Evolutionary conservation across 2,329 filamentous ascomycete genomes (phyloP).

Genomic region (Fusarium sp.): DNA sequence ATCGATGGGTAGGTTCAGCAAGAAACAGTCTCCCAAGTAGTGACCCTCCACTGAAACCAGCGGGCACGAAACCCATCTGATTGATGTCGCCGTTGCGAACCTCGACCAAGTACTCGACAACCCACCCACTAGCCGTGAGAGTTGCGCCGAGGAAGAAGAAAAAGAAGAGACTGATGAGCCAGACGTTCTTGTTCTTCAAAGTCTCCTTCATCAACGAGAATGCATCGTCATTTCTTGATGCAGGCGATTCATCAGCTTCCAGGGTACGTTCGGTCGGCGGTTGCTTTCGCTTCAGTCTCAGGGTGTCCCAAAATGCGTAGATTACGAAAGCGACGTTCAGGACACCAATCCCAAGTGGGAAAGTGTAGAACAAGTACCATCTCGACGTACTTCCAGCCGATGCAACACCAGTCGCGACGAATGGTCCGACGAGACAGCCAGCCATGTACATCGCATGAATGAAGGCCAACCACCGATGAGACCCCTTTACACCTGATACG

Average conservation of each 20-base stretch:
- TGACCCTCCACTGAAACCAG: constrained; percentile 67
- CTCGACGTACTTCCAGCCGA: constrained; percentile 46
- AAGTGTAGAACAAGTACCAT: constrained; percentile 67
- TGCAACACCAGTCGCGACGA: constrained; percentile 63
- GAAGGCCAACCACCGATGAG: constrained; percentile 70
- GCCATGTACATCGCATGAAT: constrained; percentile 72
- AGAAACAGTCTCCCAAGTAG: constrained; percentile 66
- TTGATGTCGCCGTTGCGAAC: constrained; percentile 66
- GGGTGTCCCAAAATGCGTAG: constrained; percentile 60
- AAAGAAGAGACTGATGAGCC: constrained; percentile 69
- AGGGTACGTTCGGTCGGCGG: neutral
- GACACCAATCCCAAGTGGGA: constrained; percentile 62
- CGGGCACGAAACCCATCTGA: constrained; percentile 69
- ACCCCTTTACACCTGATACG: constrained; percentile 59
- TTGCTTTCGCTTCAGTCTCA: constrained; percentile 45
- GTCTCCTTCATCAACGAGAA: constrained; percentile 56
- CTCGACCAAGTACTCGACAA: constrained; percentile 71
- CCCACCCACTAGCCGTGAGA: constrained; percentile 69
- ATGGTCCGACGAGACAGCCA: constrained; percentile 66
- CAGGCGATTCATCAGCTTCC: constrained; percentile 5
- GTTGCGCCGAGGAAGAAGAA: constrained; percentile 69
- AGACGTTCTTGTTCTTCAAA: constrained; percentile 58
- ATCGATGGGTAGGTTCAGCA: constrained; percentile 67
- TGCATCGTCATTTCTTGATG: constrained; percentile 46
- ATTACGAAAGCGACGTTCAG: constrained; percentile 59